phyloP scores from a whole-genome alignment of 495 filamentous ascomycete genomes.

The Filosporella fistucella region DNA sequence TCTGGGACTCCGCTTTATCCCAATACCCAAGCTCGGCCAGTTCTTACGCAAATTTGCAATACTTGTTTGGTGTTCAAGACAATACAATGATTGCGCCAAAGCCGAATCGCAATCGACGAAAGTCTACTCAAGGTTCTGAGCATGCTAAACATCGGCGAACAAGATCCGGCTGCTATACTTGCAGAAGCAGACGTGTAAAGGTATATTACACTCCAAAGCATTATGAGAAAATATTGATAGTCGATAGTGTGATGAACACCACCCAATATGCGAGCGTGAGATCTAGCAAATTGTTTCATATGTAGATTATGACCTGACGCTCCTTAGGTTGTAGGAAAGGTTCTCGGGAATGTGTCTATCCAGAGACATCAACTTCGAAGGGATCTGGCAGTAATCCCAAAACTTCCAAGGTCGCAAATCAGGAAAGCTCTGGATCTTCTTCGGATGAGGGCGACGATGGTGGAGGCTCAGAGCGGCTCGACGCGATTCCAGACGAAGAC shows the following conservation, averaged over 20 bases:
- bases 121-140: constrained; percentile 58
- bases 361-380: constrained; percentile 56
- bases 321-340: constrained; percentile 75
- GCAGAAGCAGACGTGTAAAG: constrained; percentile 85
- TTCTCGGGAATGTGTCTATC: constrained; percentile 77
- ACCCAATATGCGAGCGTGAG: constrained; percentile 83
- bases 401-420: constrained; percentile 35
- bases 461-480: constrained; percentile 40
- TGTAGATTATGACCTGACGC: constrained; percentile 11
- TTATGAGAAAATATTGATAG: constrained; percentile 7
- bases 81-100: constrained; percentile 37
- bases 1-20: too few species aligned
- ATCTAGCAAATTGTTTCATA: too few species aligned
- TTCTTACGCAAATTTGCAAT: constrained; percentile 20
- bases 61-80: constrained; percentile 22
- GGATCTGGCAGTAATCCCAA: constrained; percentile 34
- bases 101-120: constrained; percentile 49
- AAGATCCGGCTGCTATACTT: constrained; percentile 92
- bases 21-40: constrained; percentile 20
- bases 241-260: constrained; percentile 74
- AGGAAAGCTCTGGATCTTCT: constrained; percentile 46
- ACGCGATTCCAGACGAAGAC: constrained; percentile 65
- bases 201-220: constrained; percentile 34
- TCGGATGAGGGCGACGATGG: constrained; percentile 50
- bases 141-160: constrained; percentile 92